Base-by-base conservation (phyloP, 2,329 filamentous ascomycete genomes). In the Penicillium sp. region DNA sequence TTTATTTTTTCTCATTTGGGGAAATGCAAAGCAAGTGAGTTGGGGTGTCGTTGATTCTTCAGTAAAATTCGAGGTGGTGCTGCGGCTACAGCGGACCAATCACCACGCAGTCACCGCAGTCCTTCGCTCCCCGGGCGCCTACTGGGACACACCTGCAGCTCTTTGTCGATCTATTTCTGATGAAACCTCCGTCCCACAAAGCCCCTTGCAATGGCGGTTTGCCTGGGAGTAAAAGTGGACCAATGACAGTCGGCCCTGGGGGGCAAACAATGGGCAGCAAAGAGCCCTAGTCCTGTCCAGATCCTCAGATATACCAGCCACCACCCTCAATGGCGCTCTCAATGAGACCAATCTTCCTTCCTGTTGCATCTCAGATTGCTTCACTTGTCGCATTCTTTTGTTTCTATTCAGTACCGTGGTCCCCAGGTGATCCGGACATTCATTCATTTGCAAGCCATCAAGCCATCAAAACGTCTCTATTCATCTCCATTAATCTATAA, bases 91-190 rank as follows among this genome's bases (percentile, higher is more conserved):
- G 44, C 16, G 2, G n/a, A 24, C 55, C 55, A 57, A 57, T 55
- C 55, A 55, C 29, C 41, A 48, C 11, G 14, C 42, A 48, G 24
- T 24, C 49, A 36, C 14, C 13, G 3, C 14, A 2, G 24, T 51
- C 9, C 18, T 44, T 36, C 48, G 18, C 32, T 22, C 39, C 8
- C 45, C 43, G 41, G 54, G 54, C 55, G 55, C 53, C 45, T 52
- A 57, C 55, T 47, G 39, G 39, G 31, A 50, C 41, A 18, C 18
- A 18, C 18, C 18, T 18, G 18, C 18, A 14, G 40, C 48, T 57
- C 46, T 57, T 55, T 51, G 52, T 53, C 54, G 51, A 51, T 52
- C 55, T 57, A 55, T 55, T 57, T 57, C 45, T 44, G 47, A 43
- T 42, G 18, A 50, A 24, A 38, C 44, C 22, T 38, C 13, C 10